Evolutionary conservation across 495 filamentous ascomycete species (phyloP), one percentile per base, ranked within the genome.

Genomic region (Talaromyces liani): DNA sequence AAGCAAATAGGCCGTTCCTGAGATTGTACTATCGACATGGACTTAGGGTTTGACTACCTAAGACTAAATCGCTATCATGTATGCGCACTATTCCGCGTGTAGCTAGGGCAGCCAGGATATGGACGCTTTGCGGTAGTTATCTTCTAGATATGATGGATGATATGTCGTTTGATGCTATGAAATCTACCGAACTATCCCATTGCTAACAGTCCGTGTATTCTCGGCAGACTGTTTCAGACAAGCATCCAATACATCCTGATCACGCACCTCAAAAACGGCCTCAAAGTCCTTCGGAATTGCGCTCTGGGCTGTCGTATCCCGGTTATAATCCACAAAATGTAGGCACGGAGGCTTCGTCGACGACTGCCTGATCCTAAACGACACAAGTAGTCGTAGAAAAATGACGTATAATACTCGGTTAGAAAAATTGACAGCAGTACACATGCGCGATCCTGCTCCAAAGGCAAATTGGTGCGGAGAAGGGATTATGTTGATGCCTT

Each of bases 341-440:
- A 31, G 14, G 24, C 24, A 22, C 5, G 54, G 22, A 12, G 18
- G 54, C 54, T 14, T 57, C 24, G 54, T 57, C 16, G 22, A 16
- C 14, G n/a, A 16, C 54, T 57, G 22, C 22, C n/a, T 31, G 22
- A 57, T 57, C 14, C 54, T 18, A 24, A 57, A 57, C 18, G 27
- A 57, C n/a, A 57, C 22, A 14, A 57, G 18, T 24, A 57, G 22
- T 16, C 54, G 54, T 16, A 57, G 22, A 12, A 57, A 57, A 25
- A 57, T 57, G 54, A 24, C 54, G 54, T 57, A 57, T n/a, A 57
- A 16, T 16, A 57, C 9, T 3, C 54, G 54, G 54, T 57, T 57
- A 1, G 54, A 57, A 27, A 29, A 27, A 31, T 57, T 57, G 22
- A 57, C 24, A 22, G 54, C 54, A 24, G 54, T 57, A 18, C 54